Evolutionary conservation across 208 protist genomes (phyloP), one percentile per base, ranked within the genome.

Genomic region (Balamuthia mandrillaris): DNA sequence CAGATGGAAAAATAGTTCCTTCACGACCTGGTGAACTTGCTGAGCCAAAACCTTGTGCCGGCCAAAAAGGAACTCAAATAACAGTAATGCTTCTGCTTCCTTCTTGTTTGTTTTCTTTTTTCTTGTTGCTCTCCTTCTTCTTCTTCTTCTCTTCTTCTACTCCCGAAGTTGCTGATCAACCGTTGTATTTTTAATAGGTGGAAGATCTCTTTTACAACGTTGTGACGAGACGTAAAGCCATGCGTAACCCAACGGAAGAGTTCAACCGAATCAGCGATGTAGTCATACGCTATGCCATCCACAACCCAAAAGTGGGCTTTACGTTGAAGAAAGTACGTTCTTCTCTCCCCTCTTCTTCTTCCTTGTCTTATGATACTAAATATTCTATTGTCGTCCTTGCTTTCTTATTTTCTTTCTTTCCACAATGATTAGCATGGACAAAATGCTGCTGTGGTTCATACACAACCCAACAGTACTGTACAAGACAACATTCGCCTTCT

Each of bases 181-280:
- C 94, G 90, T 42, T 95, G 91, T 92, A 81, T 88, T 1, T 87
- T 86, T 16, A 85, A 78, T 88, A 68, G 90, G 58, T 95, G 5
- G 96, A 99, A 78, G 97, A 98, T 35, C 86, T 95, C 12, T 97
- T 99, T 81, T 94, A 95, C 54, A 96, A 95, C n/a, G 90, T 93
- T n/a, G 90, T 93, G 0, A 89, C 94, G 37, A 68, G 98, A 90
- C 88, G 93, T 16, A 87, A 91, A 4, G 94, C 96, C 0, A 84
- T 98, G 16, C 91, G 94, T 37, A 95, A 92, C 18, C 52, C 90
- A 0, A 85, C 87, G 0, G 96, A 98, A 44, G 98, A 99, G 90
- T 97, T 96, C 88, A 83, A 89, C 54, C 90, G 91, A 51, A 93
- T 98, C 41, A 88, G 95, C 0, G 92, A 98, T 52, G 91, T 99